A percentile compares a stretch with the other conserved stretches of the same genome.
Evolutionary conservation across 139 green algal species (phyloP).

Genomic region (Raphidocelis subcapitata): DNA sequence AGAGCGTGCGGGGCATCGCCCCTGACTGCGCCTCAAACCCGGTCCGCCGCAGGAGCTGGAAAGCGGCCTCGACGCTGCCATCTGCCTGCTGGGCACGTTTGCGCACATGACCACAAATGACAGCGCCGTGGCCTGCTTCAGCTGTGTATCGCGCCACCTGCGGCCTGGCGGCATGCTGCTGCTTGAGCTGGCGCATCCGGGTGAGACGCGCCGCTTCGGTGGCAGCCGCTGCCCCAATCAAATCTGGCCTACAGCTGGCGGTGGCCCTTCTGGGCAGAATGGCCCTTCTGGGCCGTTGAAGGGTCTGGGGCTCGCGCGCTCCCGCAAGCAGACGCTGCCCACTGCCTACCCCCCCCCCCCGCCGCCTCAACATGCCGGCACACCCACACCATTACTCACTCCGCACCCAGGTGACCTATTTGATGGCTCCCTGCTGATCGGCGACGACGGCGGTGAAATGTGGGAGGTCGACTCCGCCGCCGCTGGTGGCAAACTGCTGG

Average conservation of each 20-base stretch:
- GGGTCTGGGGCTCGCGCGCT: not conserved
- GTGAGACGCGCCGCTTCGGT: conserved; percentile 1
- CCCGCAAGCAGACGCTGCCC: not conserved
- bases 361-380: not conserved
- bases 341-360: not conserved
- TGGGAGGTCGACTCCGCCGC: conserved; percentile 45
- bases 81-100: conserved; percentile 49
- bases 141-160: conserved; percentile 11
- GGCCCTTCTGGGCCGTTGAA: not conserved
- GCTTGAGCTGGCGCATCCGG: conserved; percentile 44
- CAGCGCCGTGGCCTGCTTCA: conserved; percentile 14
- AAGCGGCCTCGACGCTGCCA: conserved; percentile 36
- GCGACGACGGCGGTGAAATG: conserved; percentile 41
- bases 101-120: conserved; percentile 43
- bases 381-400: not conserved
- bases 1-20: too few species aligned
- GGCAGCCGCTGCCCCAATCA: too few species aligned
- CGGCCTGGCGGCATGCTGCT: conserved; percentile 39
- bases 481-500: conserved; percentile 39
- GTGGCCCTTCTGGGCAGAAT: not conserved
- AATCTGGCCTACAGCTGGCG: not conserved
- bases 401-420: conserved; percentile 38
- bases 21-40: not conserved
- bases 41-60: conserved; percentile 11
- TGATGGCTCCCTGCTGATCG: conserved; percentile 45